phyloP scores from a whole-genome alignment of 2,329 filamentous ascomycete species.

The Hypoxylon sp. region DNA sequence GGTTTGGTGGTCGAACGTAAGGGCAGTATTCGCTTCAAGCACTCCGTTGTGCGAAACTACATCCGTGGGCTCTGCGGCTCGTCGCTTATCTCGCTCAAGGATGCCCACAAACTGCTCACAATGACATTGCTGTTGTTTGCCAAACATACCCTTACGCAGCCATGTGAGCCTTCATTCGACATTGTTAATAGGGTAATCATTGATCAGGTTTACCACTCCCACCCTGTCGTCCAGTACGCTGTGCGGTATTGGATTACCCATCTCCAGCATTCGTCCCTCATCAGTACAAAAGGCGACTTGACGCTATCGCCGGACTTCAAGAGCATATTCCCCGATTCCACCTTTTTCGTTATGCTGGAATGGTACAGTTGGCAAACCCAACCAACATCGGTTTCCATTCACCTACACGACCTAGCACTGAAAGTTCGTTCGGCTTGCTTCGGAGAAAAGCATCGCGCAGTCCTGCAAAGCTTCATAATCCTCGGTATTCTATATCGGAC shows the following conservation, averaged over 20 bases:
- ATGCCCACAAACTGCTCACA: conserved; percentile 56
- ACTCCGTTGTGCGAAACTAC: conserved; percentile 54
- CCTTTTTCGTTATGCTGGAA: conserved; percentile 57
- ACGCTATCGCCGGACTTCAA: conserved; percentile 54
- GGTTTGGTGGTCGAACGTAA: conserved; percentile 55
- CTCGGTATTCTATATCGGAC: conserved; percentile 55
- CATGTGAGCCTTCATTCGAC: conserved; percentile 53
- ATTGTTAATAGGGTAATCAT: conserved; percentile 48
- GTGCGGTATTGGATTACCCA: conserved; percentile 57
- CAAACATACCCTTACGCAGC: conserved; percentile 49
- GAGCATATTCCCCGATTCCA: conserved; percentile 56
- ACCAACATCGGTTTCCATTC: conserved; percentile 47
- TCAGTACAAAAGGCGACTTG: conserved; percentile 51
- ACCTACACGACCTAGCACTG: conserved; percentile 55
- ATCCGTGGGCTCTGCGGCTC: conserved; percentile 56
- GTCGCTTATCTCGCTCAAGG: conserved; percentile 53
- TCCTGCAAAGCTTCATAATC: conserved; percentile 58
- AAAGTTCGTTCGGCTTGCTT: conserved; percentile 57
- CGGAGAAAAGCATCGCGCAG: conserved; percentile 55
- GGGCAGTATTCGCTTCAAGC: conserved; percentile 58
- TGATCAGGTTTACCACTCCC: conserved; percentile 48
- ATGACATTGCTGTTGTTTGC: conserved; percentile 57
- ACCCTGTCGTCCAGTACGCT: conserved; percentile 56
- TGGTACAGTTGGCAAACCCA: conserved; percentile 53
- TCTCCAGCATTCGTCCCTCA: conserved; percentile 55